Percentiles rank a stretch among this genome's conserved stretches.
phyloP scores from a whole-genome alignment of 345 rosid species.

The Alliaria petiolata region DNA sequence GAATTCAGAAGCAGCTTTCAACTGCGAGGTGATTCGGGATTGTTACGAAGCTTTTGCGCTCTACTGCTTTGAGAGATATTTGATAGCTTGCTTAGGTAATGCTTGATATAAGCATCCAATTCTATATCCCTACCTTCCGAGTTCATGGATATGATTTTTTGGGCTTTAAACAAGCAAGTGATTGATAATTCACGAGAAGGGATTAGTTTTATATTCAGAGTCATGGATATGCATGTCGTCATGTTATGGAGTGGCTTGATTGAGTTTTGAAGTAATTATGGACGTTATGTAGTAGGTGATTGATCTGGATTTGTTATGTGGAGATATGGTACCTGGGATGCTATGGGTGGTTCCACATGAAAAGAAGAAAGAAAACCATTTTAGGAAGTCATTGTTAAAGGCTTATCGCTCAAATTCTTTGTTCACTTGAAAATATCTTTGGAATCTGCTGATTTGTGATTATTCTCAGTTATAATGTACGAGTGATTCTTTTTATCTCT shows the following conservation, averaged over 20 bases:
- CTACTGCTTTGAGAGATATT: slow-evolving; percentile 97
- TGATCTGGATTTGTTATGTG: neutral
- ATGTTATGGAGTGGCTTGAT: neutral
- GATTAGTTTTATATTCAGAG: neutral
- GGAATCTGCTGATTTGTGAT: neutral
- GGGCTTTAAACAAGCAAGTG: neutral
- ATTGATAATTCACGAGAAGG: neutral
- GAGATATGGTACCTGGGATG: neutral
- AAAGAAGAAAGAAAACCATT: neutral
- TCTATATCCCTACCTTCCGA: neutral
- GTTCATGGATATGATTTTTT: neutral
- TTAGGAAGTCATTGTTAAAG: neutral
- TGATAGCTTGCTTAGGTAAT: slow-evolving; percentile 97
- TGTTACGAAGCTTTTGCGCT: slow-evolving; percentile 99
- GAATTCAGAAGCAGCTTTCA: slow-evolving; percentile 90
- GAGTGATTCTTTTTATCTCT: neutral
- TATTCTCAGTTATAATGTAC: neutral
- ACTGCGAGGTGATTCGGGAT: slow-evolving; percentile 91
- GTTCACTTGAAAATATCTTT: neutral
- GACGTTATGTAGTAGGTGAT: neutral
- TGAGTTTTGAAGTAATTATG: neutral
- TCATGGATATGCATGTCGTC: neutral
- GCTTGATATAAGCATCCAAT: neutral
- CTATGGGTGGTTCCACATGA: neutral
- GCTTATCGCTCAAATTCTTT: neutral